phyloP scores from a whole-genome alignment of 2,329 filamentous ascomycete species.

The Bipolaris oryzae region DNA sequence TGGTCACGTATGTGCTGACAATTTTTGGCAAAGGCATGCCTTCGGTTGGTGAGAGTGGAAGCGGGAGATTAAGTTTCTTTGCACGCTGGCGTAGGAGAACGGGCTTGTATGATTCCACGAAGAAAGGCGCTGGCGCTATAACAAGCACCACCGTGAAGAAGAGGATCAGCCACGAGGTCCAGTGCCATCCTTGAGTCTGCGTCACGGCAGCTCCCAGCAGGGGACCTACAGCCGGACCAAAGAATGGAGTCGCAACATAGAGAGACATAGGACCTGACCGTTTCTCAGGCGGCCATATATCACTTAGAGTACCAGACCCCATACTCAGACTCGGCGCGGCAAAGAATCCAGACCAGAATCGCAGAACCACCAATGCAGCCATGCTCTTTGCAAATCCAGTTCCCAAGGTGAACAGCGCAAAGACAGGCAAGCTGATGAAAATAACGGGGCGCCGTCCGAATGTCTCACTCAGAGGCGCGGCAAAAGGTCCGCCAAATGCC shows the following conservation, averaged over 20 bases:
- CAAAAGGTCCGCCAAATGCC: constrained; percentile 72
- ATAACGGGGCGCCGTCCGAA: constrained; percentile 72
- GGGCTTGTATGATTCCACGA: constrained; percentile 61
- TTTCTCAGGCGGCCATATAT: constrained; percentile 40
- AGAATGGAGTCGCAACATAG: constrained; percentile 46
- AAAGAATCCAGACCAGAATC: constrained; percentile 55
- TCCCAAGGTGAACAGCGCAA: constrained; percentile 58
- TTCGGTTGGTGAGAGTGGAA: constrained; percentile 14
- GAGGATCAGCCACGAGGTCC: constrained; percentile 49
- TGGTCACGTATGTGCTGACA: constrained; percentile 14
- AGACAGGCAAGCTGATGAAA: constrained; percentile 69
- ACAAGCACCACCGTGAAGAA: constrained; percentile 46
- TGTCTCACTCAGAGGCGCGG: constrained; percentile 75
- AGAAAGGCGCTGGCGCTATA: constrained; percentile 47
- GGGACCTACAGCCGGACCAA: constrained; percentile 45
- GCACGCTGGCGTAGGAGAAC: constrained; percentile 50
- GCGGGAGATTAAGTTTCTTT: constrained; percentile 18
- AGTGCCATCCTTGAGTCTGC: constrained; percentile 48
- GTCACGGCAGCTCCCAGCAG: constrained; percentile 50
- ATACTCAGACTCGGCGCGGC: constrained; percentile 44
- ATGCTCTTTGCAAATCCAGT: constrained; percentile 64
- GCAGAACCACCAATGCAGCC: constrained; percentile 71
- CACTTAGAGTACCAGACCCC: constrained; percentile 48
- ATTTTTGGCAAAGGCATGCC: constrained; percentile 8
- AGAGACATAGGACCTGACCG: constrained; percentile 39